Conservation (phyloP, 2,329 filamentous ascomycete species). For the Fusarium napiforme region DNA sequence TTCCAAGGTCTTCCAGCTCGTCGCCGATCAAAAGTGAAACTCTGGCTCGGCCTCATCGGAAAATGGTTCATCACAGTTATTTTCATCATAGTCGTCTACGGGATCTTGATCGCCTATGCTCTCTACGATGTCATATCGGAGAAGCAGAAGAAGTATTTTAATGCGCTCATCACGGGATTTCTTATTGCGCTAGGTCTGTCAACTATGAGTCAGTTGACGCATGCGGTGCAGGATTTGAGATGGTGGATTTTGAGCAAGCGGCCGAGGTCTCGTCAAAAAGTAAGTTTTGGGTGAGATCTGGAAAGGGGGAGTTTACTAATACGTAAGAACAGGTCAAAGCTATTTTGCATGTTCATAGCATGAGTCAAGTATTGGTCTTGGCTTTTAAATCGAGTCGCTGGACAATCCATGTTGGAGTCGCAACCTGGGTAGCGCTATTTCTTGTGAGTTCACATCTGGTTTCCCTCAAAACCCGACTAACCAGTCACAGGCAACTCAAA, state of each 20-base stretch:
- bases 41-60: neutral
- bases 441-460: neutral
- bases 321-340: neutral
- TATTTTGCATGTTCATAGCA: neutral
- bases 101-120: neutral
- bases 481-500: neutral
- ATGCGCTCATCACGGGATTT: neutral
- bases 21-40: neutral
- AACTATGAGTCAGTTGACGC: neutral
- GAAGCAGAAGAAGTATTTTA: neutral
- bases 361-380: neutral
- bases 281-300: accelerated
- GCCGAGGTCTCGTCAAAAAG: neutral
- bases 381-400: neutral
- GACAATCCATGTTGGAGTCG: neutral
- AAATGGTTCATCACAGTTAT: neutral
- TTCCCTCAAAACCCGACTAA: neutral
- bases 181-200: neutral
- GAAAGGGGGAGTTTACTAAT: neutral
- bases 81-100: neutral
- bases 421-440: neutral
- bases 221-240: neutral
- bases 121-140: neutral
- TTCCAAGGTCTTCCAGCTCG: neutral
- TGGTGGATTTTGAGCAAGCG: neutral